phyloP scores from a whole-genome alignment of 2,329 filamentous ascomycete species.

The Aureobasidium vineae region DNA sequence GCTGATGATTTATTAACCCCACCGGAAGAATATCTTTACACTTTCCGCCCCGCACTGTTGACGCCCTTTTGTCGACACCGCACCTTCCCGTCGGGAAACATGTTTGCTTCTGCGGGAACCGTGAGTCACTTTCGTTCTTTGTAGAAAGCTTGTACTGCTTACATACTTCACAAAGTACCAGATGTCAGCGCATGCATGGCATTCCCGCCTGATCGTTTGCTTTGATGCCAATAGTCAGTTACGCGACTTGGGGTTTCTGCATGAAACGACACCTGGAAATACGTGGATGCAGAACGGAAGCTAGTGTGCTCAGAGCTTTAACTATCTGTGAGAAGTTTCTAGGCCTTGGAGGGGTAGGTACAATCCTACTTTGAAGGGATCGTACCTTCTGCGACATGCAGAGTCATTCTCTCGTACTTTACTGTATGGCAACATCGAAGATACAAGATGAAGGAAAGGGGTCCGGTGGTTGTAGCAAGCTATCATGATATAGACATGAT shows the following conservation, averaged over 20 bases:
- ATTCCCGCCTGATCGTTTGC: too few relatives aligned
- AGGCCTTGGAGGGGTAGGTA: too few relatives aligned
- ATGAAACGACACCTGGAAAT: too few relatives aligned
- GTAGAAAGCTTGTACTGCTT: background rate
- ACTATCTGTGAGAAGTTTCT: too few relatives aligned
- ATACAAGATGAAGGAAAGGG: too few relatives aligned
- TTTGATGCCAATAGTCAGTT: too few relatives aligned
- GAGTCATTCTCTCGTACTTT: background rate
- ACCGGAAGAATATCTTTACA: background rate
- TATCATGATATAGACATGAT: too few relatives aligned
- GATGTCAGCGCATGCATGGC: background rate
- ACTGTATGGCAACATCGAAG: background rate
- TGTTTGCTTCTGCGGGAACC: background rate
- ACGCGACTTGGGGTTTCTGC: too few relatives aligned
- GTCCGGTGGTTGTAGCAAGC: too few relatives aligned
- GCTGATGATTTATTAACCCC: background rate
- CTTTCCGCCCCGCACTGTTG: constrained; percentile 3
- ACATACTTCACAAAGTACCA: background rate
- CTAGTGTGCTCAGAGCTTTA: too few relatives aligned
- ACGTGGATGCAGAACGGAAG: too few relatives aligned
- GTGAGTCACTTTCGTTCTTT: background rate
- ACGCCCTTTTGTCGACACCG: background rate
- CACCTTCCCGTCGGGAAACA: background rate
- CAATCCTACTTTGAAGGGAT: background rate
- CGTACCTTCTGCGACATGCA: background rate